Conservation (phyloP, 2,329 filamentous ascomycete species). For the Cadophora sp. region DNA sequence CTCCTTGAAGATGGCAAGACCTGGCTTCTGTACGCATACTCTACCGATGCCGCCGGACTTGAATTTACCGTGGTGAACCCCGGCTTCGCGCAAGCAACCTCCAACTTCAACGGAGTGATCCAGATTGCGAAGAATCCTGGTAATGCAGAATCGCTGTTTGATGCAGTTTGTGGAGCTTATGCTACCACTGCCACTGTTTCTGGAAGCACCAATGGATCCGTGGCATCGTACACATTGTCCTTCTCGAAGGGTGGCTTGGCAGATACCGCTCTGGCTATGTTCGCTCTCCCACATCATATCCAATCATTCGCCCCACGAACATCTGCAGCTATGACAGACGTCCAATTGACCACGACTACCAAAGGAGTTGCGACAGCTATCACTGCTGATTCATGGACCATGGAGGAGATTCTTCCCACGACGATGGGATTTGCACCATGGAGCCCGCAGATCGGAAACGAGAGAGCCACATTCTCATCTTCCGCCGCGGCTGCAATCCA, state of each 20-base stretch:
- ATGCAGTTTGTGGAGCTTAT: constrained; percentile 79
- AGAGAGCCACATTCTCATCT: constrained; percentile 54
- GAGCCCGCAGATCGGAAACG: constrained; percentile 60
- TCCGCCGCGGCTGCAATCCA: constrained; percentile 66
- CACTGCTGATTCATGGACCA: constrained; percentile 75
- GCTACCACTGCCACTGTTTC: constrained; percentile 68
- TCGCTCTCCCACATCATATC: constrained; percentile 85
- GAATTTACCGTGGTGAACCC: constrained; percentile 73
- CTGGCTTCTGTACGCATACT: constrained; percentile 83
- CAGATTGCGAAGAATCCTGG: constrained; percentile 82
- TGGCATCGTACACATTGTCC: constrained; percentile 74
- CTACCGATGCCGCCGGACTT: constrained; percentile 63
- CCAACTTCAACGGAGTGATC: constrained; percentile 76
- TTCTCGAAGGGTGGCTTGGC: constrained; percentile 75
- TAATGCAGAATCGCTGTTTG: constrained; percentile 70
- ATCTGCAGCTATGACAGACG: constrained; percentile 53
- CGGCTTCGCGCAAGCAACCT: constrained; percentile 67
- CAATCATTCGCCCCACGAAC: constrained; percentile 72
- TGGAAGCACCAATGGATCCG: constrained; percentile 63
- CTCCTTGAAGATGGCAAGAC: constrained; percentile 72
- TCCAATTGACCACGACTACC: constrained; percentile 79
- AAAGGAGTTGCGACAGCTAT: constrained; percentile 83
- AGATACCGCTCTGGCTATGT: constrained; percentile 75
- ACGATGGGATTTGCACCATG: constrained; percentile 82
- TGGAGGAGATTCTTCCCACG: constrained; percentile 76